A percentile compares a stretch with the other conserved stretches of the same genome.
Conservation (phyloP, 345 rosid genomes). For the Lumnitzera racemosa region DNA sequence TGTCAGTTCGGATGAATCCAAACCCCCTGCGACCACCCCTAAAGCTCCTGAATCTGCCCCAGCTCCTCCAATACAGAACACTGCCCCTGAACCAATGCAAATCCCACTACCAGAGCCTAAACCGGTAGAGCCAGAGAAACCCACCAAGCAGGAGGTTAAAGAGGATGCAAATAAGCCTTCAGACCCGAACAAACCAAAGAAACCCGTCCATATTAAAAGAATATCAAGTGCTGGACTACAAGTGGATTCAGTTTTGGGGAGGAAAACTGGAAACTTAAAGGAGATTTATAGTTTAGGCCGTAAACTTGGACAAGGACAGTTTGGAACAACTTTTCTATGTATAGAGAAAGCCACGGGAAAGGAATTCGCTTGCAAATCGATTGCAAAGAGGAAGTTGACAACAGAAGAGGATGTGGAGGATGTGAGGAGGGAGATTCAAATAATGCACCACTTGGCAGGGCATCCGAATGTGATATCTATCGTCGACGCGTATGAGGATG, state of each 20-base stretch:
- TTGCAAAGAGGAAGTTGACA: slow-evolving; percentile 70
- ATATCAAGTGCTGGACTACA: slow-evolving; percentile 55
- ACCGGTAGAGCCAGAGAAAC: slow-evolving; percentile 15
- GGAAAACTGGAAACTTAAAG: slow-evolving; percentile 73
- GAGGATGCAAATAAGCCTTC: slow-evolving; percentile 13
- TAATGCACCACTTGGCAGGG: slow-evolving; percentile 93
- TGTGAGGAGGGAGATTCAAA: slow-evolving; percentile 91
- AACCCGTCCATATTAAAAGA: slow-evolving; percentile 50
- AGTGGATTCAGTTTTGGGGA: slow-evolving; percentile 63
- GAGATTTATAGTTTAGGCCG: slow-evolving; percentile 74
- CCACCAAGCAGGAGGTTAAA: slow-evolving; percentile 14
- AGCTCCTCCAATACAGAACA: slow-evolving; percentile 14
- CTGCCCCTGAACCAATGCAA: slow-evolving; percentile 65
- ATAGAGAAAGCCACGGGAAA: slow-evolving; percentile 51
- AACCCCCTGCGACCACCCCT: too few species aligned
- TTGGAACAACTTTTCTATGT: slow-evolving; percentile 86
- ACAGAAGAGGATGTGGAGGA: slow-evolving; percentile 78
- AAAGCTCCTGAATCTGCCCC: too few species aligned
- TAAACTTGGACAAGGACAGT: slow-evolving; percentile 95
- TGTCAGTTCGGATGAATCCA: too few species aligned
- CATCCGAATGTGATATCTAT: slow-evolving; percentile 82
- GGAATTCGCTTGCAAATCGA: slow-evolving; percentile 80
- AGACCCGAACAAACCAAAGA: slow-evolving; percentile 34
- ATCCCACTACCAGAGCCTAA: slow-evolving; percentile 25
- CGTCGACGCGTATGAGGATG: slow-evolving; percentile 84